Percentiles rank a stretch among this genome's conserved stretches.
phyloP scores from a whole-genome alignment of 2,329 filamentous ascomycete genomes.

The Neopestalotiopsis rosae region DNA sequence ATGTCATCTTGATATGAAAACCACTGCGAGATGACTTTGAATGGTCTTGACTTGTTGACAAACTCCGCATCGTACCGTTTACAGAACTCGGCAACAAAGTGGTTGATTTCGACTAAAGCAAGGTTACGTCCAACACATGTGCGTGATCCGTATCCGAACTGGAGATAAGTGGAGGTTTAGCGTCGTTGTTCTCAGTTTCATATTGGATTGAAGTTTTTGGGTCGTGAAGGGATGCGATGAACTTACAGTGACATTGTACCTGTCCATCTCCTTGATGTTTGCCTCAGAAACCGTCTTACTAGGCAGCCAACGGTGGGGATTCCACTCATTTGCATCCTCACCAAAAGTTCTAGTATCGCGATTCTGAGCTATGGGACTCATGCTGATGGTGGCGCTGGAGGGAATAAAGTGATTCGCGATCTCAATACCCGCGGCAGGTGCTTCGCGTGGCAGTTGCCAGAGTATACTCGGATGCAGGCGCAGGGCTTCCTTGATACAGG shows the following conservation, averaged over 20 bases:
- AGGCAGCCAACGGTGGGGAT: neutral
- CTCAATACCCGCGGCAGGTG: neutral
- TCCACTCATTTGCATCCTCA: neutral
- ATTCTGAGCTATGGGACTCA: neutral
- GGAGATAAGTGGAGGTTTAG: neutral
- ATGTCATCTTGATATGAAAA: neutral
- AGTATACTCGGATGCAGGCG: constrained; percentile 1
- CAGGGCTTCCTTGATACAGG: constrained; percentile 1
- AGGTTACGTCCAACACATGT: neutral
- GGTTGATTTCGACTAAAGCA: neutral
- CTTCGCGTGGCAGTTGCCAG: constrained; percentile 1
- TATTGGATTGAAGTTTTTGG: no score
- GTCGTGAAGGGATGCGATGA: neutral
- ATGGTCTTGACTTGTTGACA: neutral
- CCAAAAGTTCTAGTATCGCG: neutral
- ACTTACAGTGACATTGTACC: neutral
- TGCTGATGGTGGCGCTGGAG: neutral
- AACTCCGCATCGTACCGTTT: neutral
- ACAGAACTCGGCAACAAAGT: constrained; percentile 2
- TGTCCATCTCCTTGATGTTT: constrained; percentile 1
- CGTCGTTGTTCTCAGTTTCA: neutral
- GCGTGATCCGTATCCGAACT: constrained; percentile 1
- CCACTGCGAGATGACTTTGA: neutral
- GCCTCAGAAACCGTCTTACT: neutral
- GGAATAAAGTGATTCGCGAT: neutral